Evolutionary conservation across 768 basidiomycete genomes (phyloP).

Genomic region (Asterophora parasitica): DNA sequence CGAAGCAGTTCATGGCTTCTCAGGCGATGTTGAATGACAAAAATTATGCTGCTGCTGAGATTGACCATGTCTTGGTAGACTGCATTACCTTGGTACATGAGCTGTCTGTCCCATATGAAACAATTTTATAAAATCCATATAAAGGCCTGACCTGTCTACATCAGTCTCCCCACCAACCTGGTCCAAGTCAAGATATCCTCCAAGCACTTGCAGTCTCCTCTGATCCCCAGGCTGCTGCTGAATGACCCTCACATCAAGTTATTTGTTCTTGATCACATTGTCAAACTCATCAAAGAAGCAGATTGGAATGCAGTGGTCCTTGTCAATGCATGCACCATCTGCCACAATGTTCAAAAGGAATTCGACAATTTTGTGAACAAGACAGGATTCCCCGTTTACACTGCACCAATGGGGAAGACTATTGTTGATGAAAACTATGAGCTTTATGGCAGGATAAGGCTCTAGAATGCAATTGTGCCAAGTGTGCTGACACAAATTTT

Average conservation of each 20-base stretch:
- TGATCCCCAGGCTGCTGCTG: conserved; percentile 41
- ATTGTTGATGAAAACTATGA: conserved; percentile 64
- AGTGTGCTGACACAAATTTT: neutral
- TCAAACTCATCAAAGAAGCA: conserved; percentile 56
- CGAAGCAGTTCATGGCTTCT: conserved; percentile 67
- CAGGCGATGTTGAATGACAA: conserved; percentile 57
- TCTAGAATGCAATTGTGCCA: neutral
- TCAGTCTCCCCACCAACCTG: conserved; percentile 83
- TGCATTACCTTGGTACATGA: conserved; percentile 51
- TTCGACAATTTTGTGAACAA: conserved; percentile 54
- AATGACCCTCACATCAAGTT: conserved; percentile 58
- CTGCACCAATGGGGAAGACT: conserved; percentile 80
- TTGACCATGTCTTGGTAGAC: conserved; percentile 74
- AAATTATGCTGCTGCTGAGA: conserved; percentile 55
- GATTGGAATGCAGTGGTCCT: conserved; percentile 69
- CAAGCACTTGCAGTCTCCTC: conserved; percentile 55
- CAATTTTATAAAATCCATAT: neutral
- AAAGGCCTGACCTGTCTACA: conserved; percentile 84
- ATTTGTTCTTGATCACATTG: conserved; percentile 72
- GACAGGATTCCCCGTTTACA: conserved; percentile 71
- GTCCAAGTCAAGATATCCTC: conserved; percentile 64
- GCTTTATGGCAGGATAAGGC: conserved; percentile 74
- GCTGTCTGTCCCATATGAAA: neutral
- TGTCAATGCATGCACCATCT: conserved; percentile 75
- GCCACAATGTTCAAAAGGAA: conserved; percentile 64